Conservation (phyloP, 306 rosid species). For the Inga leiocalycina region DNA sequence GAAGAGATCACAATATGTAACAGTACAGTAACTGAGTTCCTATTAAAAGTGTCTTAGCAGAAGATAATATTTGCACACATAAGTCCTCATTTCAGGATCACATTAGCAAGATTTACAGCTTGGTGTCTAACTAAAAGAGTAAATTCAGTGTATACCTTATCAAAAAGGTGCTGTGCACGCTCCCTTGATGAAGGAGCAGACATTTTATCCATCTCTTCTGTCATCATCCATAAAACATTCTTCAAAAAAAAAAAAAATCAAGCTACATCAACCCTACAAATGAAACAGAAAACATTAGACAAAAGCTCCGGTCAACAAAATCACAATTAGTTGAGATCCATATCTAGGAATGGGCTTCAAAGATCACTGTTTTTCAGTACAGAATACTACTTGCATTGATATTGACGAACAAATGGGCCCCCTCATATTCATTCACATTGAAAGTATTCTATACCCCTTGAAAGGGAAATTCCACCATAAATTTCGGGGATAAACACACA, state of each 20-base stretch:
- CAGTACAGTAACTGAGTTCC: neutral
- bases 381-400: neutral
- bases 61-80: neutral
- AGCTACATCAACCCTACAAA: conserved; percentile 45
- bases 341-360: neutral
- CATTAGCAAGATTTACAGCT: neutral
- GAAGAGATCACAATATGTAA: neutral
- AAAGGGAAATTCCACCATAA: conserved; percentile 8
- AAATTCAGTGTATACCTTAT: conserved; percentile 57
- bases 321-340: neutral
- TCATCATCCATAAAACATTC: conserved; percentile 69
- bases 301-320: conserved; percentile 1
- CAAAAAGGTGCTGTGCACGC: conserved; percentile 78
- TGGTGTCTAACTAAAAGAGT: neutral
- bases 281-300: neutral
- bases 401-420: neutral
- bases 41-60: neutral
- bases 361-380: neutral
- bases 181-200: conserved; percentile 87
- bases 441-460: neutral
- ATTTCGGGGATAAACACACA: neutral
- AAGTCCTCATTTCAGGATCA: neutral
- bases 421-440: neutral
- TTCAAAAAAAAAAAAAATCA: conserved; percentile 33
- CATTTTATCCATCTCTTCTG: conserved; percentile 71